These are phyloP conservation scores for Viola odorata DNA, from an alignment of 345 rosid species.

Conservation along the genomic window DNA sequence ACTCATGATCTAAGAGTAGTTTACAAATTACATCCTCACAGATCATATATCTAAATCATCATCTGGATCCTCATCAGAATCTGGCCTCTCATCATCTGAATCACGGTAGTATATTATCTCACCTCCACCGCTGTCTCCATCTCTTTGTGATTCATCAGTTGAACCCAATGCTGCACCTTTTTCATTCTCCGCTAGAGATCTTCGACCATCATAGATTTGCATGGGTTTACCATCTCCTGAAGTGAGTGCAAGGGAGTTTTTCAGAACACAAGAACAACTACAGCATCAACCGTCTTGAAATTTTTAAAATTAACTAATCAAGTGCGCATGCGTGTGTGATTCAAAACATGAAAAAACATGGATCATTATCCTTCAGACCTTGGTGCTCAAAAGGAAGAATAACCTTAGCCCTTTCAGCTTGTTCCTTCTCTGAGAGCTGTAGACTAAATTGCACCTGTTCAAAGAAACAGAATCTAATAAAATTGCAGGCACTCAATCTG, in stretches of 20 bases:
- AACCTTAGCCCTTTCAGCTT: slow-evolving; percentile 64
- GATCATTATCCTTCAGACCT: slow-evolving; percentile 37
- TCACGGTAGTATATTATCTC: slow-evolving; percentile 87
- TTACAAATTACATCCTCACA: neutral
- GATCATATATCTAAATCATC: slow-evolving; percentile 83
- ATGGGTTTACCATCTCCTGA: slow-evolving; percentile 66
- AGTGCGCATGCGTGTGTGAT: neutral
- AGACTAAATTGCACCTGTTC: slow-evolving; percentile 80
- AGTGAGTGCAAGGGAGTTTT: slow-evolving; percentile 14
- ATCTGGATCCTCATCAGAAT: slow-evolving; percentile 96
- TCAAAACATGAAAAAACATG: neutral
- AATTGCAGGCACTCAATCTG: neutral
- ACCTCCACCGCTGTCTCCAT: slow-evolving; percentile 37
- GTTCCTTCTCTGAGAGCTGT: slow-evolving; percentile 75
- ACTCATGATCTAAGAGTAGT: neutral
- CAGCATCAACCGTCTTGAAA: neutral
- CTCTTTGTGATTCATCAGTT: slow-evolving; percentile 24
- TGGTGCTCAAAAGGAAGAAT: slow-evolving; percentile 97
- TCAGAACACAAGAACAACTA: neutral
- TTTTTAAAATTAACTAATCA: neutral
- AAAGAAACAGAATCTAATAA: slow-evolving; percentile 12
- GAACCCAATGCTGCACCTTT: slow-evolving; percentile 28
- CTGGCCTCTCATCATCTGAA: slow-evolving; percentile 92
- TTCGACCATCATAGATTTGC: slow-evolving; percentile 78
- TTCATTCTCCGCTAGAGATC: slow-evolving; percentile 39